Evolutionary conservation across 305 asterid genomes (phyloP).

Genomic region (Fraxinus paxiana): DNA sequence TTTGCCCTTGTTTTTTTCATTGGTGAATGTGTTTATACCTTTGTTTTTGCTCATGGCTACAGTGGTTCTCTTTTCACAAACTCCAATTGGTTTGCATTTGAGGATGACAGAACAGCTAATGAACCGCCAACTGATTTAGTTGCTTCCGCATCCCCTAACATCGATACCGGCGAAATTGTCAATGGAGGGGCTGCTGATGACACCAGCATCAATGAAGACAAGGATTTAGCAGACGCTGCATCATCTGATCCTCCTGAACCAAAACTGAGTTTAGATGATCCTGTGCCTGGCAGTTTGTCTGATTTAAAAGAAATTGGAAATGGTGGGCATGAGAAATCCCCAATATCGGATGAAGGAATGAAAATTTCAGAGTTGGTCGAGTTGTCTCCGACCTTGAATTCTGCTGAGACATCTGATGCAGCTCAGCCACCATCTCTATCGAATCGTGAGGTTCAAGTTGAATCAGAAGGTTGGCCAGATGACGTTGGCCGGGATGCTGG

Average conservation of each 20-base stretch:
- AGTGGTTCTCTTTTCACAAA: constrained; percentile 89
- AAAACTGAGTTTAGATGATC: constrained; percentile 32
- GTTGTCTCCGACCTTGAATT: constrained; percentile 31
- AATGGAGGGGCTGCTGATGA: constrained; percentile 27
- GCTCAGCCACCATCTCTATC: constrained; percentile 38
- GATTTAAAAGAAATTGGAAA: constrained; percentile 23
- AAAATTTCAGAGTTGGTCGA: constrained; percentile 47
- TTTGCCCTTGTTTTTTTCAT: neutral
- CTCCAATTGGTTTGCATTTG: constrained; percentile 95
- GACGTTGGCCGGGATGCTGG: constrained; percentile 17
- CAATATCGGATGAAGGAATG: constrained; percentile 67
- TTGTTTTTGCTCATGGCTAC: constrained; percentile 32
- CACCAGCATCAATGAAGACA: constrained; percentile 33
- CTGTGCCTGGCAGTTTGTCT: constrained; percentile 22
- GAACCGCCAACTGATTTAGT: constrained; percentile 39
- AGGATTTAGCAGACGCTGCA: constrained; percentile 47
- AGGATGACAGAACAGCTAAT: constrained; percentile 47
- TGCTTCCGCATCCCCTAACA: constrained; percentile 53
- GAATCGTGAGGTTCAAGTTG: constrained; percentile 40
- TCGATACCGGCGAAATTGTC: constrained; percentile 31
- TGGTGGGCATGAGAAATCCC: constrained; percentile 41
- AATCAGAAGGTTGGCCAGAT: constrained; percentile 25
- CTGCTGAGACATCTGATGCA: constrained; percentile 31
- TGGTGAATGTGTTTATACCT: constrained; percentile 4
- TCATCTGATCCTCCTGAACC: constrained; percentile 39